Base-by-base conservation (phyloP, 2,329 filamentous ascomycete genomes). In the Neopestalotiopsis rosae region DNA sequence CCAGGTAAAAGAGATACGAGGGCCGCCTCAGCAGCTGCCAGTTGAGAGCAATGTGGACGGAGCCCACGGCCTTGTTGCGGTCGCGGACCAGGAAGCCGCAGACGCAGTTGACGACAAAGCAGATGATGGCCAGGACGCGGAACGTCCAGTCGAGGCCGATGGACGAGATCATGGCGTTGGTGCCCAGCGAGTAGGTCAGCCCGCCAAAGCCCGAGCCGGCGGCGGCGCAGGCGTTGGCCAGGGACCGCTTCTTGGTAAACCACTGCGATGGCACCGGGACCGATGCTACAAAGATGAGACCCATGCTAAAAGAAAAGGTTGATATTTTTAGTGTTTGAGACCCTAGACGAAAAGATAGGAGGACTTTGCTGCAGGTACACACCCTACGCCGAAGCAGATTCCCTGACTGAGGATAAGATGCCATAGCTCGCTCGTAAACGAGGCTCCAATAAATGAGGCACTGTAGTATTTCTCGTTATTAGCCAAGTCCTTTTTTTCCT, bases 171-270 rank as follows among this genome's bases (percentile, higher is more conserved):
- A 94, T 92, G 49, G 90, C 88, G 38, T 91, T 90, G 0, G 91
- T 85, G 0, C 88, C 88, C 5, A 94, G 84, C 1, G 88, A 90
- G 79, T 93, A 94, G 2, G 89, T 79, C 34, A 94, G 81, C 0
- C 93, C 93, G n/a, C 93, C 93, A 5, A 95, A 82, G 0, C 93
- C 93, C 17, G 88, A 90, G 1, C 93, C 93, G n/a, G 88, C 87
- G 1, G 91, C 88, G 0, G 87, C 84, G 20, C 93, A 84, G 1
- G 91, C 89, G 71, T 92, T 94, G 12, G 92, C 92, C 14, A 94
- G 84, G 34, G 89, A 91, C 1, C 92, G 86, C 32, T 85, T 86
- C 40, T 88, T 90, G 10, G 84, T 87, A 75, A 95, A 95, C 92
- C 92, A 94, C 77, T 94, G 92, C 1, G 92, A 88, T 0, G 92